phyloP scores from a whole-genome alignment of 2,329 filamentous ascomycete genomes.

The Lithohypha guttulata region DNA sequence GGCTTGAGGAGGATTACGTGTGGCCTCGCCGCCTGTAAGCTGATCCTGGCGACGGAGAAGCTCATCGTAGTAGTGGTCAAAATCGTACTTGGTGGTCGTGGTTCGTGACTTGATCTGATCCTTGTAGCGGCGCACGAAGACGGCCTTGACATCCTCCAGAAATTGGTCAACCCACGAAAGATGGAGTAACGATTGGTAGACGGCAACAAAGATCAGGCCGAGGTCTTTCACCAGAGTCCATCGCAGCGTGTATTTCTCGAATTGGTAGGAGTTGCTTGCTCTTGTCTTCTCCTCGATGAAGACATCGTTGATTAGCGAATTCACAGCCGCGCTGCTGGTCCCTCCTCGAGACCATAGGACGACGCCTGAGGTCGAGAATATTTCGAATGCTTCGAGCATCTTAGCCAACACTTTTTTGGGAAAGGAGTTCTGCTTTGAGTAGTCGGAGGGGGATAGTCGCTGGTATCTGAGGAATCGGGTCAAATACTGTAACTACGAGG shows the following conservation, averaged over 20 bases:
- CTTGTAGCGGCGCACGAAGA: conserved; percentile 84
- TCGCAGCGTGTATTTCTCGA: conserved; percentile 88
- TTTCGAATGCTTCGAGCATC: conserved; percentile 96
- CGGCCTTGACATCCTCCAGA: conserved; percentile 83
- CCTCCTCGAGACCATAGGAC: conserved; percentile 89
- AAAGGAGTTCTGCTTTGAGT: conserved; percentile 10
- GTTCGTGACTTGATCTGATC: conserved; percentile 74
- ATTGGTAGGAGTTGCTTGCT: conserved; percentile 67
- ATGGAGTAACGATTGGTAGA: conserved; percentile 91
- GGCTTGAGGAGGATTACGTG: conserved; percentile 36
- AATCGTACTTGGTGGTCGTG: conserved; percentile 69
- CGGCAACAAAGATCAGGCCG: conserved; percentile 90
- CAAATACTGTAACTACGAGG: no score
- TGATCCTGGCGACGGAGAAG: conserved; percentile 70
- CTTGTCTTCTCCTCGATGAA: conserved; percentile 88
- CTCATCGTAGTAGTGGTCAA: conserved; percentile 90
- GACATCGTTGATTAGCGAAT: conserved; percentile 88
- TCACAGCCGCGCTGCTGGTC: conserved; percentile 78
- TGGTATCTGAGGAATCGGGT: no score
- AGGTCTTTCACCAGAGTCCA: conserved; percentile 90
- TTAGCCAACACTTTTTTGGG: no score
- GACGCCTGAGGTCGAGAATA: conserved; percentile 88
- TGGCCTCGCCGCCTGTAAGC: conserved; percentile 29
- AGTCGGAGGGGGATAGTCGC: neutral
- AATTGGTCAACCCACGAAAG: conserved; percentile 96